Evolutionary conservation across 352 stramenopile species (phyloP).

Genomic region (Saprolegnia parasitica): DNA sequence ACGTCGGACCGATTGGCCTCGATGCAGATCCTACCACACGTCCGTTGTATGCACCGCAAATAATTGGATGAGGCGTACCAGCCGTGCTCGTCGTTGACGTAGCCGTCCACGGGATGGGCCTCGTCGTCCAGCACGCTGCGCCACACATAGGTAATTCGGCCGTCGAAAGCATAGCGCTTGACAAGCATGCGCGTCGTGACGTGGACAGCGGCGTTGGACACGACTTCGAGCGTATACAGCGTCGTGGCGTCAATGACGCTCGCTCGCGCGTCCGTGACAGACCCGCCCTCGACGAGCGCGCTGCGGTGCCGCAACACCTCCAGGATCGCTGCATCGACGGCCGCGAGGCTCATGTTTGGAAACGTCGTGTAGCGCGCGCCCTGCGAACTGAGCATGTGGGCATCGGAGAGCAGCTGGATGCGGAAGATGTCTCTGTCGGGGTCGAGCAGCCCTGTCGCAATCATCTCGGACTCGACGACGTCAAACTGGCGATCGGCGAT

Average conservation of each 20-base stretch:
- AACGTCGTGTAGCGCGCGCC: background rate
- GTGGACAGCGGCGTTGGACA: background rate
- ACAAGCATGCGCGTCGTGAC: constrained; percentile 1
- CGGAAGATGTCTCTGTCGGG: background rate
- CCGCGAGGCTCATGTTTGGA: background rate
- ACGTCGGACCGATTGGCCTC: too few species aligned
- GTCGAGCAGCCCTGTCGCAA: constrained; percentile 2
- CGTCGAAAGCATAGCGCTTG: background rate
- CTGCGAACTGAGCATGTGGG: background rate
- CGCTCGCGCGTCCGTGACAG: background rate
- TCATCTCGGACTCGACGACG: constrained; percentile 13
- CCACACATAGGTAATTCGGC: background rate
- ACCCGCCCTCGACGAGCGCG: background rate
- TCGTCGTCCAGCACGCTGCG: constrained; percentile 8
- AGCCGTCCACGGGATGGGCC: constrained; percentile 6
- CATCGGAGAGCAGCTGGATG: background rate
- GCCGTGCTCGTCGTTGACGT: constrained; percentile 9
- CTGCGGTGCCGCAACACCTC: background rate
- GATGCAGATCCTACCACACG: background rate
- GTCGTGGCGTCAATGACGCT: constrained; percentile 9
- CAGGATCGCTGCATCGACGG: background rate
- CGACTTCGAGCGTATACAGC: background rate
- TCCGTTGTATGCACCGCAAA: background rate
- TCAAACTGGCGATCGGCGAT: constrained; percentile 20
- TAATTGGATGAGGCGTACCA: background rate